Percentiles rank a stretch among this genome's conserved stretches.
Conservation (phyloP, 192 early-diverging fungal species). For the Linnemannia elongata region DNA sequence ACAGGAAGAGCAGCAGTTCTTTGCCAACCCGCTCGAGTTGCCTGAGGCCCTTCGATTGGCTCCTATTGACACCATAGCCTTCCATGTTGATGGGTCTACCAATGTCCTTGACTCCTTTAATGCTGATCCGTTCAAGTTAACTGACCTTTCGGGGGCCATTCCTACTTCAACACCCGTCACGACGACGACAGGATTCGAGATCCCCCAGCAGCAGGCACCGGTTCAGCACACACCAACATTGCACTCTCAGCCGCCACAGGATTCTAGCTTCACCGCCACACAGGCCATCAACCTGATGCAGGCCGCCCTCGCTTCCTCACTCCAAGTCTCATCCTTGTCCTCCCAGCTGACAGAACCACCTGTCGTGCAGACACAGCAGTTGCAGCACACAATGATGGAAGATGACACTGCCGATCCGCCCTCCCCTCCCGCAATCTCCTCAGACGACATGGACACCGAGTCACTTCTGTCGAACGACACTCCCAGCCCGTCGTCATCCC, state of each 20-base stretch:
- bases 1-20: conserved; percentile 16
- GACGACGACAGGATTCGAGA: background rate
- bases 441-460: conserved; percentile 54
- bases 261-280: conserved; percentile 5
- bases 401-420: conserved; percentile 47
- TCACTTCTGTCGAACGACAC: conserved; percentile 28
- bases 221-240: background rate
- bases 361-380: background rate
- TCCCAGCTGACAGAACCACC: background rate
- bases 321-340: background rate
- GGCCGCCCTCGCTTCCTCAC: conserved; percentile 20
- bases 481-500: conserved; percentile 17
- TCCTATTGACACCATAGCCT: conserved; percentile 9
- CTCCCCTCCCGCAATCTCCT: conserved; percentile 49
- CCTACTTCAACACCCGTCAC: background rate
- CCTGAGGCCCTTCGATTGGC: conserved; percentile 17
- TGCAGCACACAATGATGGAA: conserved; percentile 42
- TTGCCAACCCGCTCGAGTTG: conserved; percentile 19
- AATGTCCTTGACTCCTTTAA: background rate
- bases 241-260: conserved; percentile 9
- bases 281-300: conserved; percentile 45
- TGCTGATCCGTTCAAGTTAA: conserved; percentile 17
- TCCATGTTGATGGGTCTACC: background rate
- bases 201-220: background rate
- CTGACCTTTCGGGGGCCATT: conserved; percentile 1